Conservation (phyloP, 306 rosid species). For the Cucurbita argyrosperma region DNA sequence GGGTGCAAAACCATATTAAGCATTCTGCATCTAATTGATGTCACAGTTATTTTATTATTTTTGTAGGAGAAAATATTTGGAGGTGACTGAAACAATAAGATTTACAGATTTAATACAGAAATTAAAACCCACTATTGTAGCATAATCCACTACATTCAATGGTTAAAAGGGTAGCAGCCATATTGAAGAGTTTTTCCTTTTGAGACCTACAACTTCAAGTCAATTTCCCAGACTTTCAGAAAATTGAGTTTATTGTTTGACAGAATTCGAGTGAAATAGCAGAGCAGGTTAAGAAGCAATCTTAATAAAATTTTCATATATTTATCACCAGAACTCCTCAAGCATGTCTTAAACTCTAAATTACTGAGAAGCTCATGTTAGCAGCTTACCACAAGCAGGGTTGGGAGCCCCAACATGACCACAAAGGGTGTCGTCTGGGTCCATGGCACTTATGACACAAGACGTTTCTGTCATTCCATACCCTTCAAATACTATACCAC, state of each 20-base stretch:
- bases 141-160: background rate
- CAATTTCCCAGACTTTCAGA: background rate
- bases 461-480: constrained; percentile 98
- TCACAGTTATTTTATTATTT: background rate
- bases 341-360: background rate
- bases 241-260: background rate
- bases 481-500: constrained; percentile 70
- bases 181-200: background rate
- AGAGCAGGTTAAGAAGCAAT: background rate
- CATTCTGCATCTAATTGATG: background rate
- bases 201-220: background rate
- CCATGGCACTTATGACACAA: constrained; percentile 64
- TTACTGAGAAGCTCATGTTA: background rate
- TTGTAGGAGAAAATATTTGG: background rate
- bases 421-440: constrained; percentile 40
- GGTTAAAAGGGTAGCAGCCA: background rate
- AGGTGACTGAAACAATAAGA: background rate
- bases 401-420: constrained; percentile 96
- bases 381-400: constrained; percentile 86
- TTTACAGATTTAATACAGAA: background rate
- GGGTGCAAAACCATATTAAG: background rate
- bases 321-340: background rate
- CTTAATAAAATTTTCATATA: background rate
- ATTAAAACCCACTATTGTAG: background rate
- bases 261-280: background rate